These are phyloP conservation scores for Coemansia sp. DNA, from an alignment of 192 early-diverging fungal genomes.

Conservation along the genomic window DNA sequence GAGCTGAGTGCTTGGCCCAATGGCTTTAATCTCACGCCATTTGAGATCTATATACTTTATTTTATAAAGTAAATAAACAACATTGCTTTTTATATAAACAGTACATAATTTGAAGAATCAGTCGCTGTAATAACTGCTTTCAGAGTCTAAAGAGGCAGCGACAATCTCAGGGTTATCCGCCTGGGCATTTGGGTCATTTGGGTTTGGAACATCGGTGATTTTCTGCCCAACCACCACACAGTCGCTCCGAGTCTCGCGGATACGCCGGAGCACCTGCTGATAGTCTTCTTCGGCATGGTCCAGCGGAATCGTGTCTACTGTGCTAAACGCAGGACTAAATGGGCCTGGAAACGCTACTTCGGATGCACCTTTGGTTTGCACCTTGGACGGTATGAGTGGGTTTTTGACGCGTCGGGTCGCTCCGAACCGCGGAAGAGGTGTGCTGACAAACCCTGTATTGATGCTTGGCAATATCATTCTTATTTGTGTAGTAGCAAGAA, in stretches of 20 bases:
- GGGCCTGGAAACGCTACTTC: slow-evolving; percentile 30
- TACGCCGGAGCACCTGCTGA: slow-evolving; percentile 24
- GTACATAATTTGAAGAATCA: not conserved
- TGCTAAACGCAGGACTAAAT: slow-evolving; percentile 41
- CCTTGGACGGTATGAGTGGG: slow-evolving; percentile 38
- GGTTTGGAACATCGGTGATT: slow-evolving; percentile 14
- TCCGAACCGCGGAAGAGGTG: not conserved
- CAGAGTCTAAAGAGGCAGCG: slow-evolving; percentile 16
- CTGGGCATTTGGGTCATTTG: not conserved
- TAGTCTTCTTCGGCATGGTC: slow-evolving; percentile 50
- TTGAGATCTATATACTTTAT: too few relatives aligned
- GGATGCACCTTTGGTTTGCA: slow-evolving; percentile 14
- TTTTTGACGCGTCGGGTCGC: slow-evolving; percentile 20
- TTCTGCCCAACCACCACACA: slow-evolving; percentile 23
- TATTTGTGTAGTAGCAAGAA: too few relatives aligned
- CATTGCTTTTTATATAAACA: too few relatives aligned
- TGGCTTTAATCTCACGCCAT: too few relatives aligned
- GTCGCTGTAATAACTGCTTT: slow-evolving; percentile 22
- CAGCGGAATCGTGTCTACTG: slow-evolving; percentile 39
- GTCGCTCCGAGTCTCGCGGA: slow-evolving; percentile 28
- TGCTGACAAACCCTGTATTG: not conserved
- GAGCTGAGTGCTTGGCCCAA: too few relatives aligned
- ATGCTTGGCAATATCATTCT: not conserved
- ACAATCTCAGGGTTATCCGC: slow-evolving; percentile 27
- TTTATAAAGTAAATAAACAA: too few relatives aligned